A percentile compares a stretch with the other conserved stretches of the same genome.
Evolutionary conservation across 352 stramenopile species (phyloP).

Genomic region (Globisporangium spiculum): DNA sequence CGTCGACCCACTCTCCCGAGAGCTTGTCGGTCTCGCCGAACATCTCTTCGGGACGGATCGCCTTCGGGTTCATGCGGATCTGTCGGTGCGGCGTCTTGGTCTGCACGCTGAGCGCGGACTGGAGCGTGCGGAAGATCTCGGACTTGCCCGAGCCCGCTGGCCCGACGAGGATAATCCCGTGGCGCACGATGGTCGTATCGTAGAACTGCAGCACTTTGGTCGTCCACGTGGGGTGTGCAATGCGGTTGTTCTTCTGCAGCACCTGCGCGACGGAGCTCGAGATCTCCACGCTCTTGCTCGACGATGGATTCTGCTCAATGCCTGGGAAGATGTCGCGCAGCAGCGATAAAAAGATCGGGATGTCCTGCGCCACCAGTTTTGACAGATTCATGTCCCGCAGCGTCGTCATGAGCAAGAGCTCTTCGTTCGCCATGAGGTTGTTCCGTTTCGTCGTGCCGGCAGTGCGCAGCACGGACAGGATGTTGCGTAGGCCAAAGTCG

Average conservation of each 20-base stretch:
- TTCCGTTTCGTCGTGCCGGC: conserved; percentile 93
- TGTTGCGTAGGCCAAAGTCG: conserved; percentile 93
- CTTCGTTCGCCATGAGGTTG: conserved; percentile 91
- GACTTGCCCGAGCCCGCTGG: conserved; percentile 82
- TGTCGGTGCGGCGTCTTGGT: conserved; percentile 73
- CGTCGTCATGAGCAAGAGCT: conserved; percentile 94
- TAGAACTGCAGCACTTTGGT: conserved; percentile 92
- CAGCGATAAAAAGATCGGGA: conserved; percentile 91
- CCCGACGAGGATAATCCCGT: conserved; percentile 89
- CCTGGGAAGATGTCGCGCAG: conserved; percentile 86
- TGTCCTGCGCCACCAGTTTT: conserved; percentile 91
- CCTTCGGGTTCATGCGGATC: conserved; percentile 81
- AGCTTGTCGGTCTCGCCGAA: conserved; percentile 82
- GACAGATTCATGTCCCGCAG: conserved; percentile 93
- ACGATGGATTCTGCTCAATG: conserved; percentile 37
- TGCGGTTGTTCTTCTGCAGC: conserved; percentile 61
- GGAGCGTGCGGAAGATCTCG: conserved; percentile 63
- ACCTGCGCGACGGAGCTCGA: conserved; percentile 62
- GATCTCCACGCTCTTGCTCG: conserved; percentile 74
- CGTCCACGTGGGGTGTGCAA: conserved; percentile 70
- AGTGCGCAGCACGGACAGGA: conserved; percentile 94
- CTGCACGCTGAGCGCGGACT: conserved; percentile 52
- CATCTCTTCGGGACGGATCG: conserved; percentile 76
- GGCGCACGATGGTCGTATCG: conserved; percentile 91
- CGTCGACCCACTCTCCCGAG: conserved; percentile 71